Conservation (phyloP, 257 asterid species). For the Jacaranda copaia region DNA sequence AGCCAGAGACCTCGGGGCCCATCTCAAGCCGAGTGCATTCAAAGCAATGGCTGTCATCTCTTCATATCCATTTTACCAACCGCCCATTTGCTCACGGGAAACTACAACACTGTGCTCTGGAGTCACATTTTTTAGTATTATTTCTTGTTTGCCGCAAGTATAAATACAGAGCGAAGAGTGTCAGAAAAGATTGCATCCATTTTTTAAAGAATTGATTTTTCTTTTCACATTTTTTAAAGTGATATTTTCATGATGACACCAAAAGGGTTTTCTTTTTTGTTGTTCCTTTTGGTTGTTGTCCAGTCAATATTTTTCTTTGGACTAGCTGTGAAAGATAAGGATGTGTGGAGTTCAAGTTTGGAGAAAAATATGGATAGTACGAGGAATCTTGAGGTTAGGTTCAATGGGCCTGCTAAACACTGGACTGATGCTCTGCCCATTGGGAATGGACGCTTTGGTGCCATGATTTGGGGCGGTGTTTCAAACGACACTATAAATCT, state of each 20-base stretch:
- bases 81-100: constrained; percentile 31
- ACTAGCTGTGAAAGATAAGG: constrained; percentile 50
- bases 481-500: constrained; percentile 72
- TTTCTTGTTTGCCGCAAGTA: constrained; percentile 19
- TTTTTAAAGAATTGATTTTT: background rate
- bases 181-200: constrained; percentile 1
- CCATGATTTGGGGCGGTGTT: constrained; percentile 83
- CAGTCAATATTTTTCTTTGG: constrained; percentile 31
- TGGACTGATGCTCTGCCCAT: constrained; percentile 95
- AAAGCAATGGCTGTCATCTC: constrained; percentile 45
- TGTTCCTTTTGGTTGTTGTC: constrained; percentile 26
- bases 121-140: background rate
- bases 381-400: constrained; percentile 65
- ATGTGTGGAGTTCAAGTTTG: constrained; percentile 61
- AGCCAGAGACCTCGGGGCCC: constrained; percentile 38
- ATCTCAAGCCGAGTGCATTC: constrained; percentile 34
- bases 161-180: constrained; percentile 4
- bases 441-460: constrained; percentile 91
- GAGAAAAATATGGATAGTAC: constrained; percentile 30
- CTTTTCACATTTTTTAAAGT: constrained; percentile 5
- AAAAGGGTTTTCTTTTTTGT: constrained; percentile 26
- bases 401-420: constrained; percentile 57
- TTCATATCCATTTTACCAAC: constrained; percentile 31
- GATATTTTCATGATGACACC: constrained; percentile 18
- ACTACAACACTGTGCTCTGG: background rate